phyloP scores from a whole-genome alignment of 495 filamentous ascomycete species.

The Schizothecium vesticola region DNA sequence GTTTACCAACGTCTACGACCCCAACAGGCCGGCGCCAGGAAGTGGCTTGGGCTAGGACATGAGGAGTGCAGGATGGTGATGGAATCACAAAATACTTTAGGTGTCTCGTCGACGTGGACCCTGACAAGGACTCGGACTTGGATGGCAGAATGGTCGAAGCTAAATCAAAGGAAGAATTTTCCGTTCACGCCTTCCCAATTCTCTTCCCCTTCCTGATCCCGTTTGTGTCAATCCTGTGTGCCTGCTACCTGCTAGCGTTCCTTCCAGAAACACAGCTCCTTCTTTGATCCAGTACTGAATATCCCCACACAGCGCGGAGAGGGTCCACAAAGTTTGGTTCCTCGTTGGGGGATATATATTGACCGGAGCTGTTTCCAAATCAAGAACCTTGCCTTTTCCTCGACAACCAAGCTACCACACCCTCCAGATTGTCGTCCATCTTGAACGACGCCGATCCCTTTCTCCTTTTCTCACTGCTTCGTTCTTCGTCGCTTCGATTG shows the following conservation, averaged over 20 bases:
- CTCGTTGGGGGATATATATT: background rate
- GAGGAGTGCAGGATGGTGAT: background rate
- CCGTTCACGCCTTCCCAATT: too few relatives aligned
- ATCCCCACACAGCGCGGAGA: too few relatives aligned
- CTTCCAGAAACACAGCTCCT: background rate
- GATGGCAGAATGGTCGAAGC: too few relatives aligned
- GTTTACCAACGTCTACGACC: constrained; percentile 8
- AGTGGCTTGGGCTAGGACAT: background rate
- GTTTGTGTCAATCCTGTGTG: background rate
- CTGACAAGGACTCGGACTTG: too few relatives aligned
- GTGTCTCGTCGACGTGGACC: too few relatives aligned
- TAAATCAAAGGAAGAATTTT: background rate
- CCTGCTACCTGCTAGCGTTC: background rate
- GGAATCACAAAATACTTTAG: too few relatives aligned
- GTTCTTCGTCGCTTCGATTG: background rate
- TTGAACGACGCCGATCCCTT: background rate
- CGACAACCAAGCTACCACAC: background rate
- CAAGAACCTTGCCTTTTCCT: background rate
- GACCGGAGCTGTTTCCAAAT: background rate
- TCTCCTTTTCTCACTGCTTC: background rate
- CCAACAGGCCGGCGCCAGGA: background rate
- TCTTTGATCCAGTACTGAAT: too few relatives aligned
- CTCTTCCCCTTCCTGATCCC: too few relatives aligned
- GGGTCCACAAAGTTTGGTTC: too few relatives aligned
- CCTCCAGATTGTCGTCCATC: background rate